phyloP scores from a whole-genome alignment of 805 yeast genomes.

The Spathaspora hagerdaliae region DNA sequence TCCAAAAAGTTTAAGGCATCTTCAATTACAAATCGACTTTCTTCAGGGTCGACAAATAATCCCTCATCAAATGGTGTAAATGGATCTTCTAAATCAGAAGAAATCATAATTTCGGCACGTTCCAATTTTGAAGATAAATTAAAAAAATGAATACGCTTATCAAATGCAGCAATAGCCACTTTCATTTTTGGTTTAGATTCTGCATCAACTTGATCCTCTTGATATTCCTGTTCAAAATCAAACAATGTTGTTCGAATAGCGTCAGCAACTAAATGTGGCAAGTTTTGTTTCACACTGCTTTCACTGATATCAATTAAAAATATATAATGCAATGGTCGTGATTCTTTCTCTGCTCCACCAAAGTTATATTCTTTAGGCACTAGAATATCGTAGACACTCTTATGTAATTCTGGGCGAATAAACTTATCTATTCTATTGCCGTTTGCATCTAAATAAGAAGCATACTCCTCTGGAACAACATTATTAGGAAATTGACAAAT shows the following conservation, averaged over 20 bases:
- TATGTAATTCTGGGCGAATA: conserved; percentile 69
- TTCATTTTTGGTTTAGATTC: conserved; percentile 26
- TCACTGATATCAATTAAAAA: conserved; percentile 69
- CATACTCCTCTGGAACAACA: conserved; percentile 63
- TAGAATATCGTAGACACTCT: conserved; percentile 80
- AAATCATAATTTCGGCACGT: conserved; percentile 54
- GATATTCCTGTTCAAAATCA: conserved; percentile 11
- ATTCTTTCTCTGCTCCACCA: conserved; percentile 25
- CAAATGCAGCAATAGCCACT: conserved; percentile 73
- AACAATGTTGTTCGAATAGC: conserved; percentile 57
- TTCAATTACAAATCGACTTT: conserved; percentile 59
- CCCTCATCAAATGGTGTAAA: conserved; percentile 80
- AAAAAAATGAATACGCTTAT: conserved; percentile 67
- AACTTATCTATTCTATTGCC: conserved; percentile 62
- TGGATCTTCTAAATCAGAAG: conserved; percentile 70
- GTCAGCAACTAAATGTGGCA: conserved; percentile 63
- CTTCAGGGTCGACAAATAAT: conserved; percentile 73
- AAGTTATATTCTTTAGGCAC: conserved; percentile 73
- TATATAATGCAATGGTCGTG: conserved; percentile 59
- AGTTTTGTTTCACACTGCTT: conserved; percentile 53
- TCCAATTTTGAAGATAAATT: conserved; percentile 57
- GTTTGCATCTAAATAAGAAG: conserved; percentile 54
- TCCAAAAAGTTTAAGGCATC: conserved; percentile 64
- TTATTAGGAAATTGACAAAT: conserved; percentile 75
- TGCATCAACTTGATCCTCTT: conserved; percentile 14